Base-by-base conservation (phyloP, 148 eudicot species). In the Chenopodium berlandieri region DNA sequence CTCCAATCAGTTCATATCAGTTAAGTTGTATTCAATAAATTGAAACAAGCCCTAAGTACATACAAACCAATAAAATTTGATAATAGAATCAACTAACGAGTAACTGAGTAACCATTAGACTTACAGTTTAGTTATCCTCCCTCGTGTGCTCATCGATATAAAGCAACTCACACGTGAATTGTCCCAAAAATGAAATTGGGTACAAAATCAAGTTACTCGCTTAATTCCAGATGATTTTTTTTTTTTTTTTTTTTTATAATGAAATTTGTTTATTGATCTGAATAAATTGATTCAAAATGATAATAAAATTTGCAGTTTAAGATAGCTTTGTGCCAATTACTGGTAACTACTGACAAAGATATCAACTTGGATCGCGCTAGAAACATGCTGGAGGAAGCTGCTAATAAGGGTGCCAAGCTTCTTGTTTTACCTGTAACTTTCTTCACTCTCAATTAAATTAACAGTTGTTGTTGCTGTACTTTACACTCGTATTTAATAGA, bases 271-370 rank as follows among this genome's bases (percentile, higher is more conserved):
- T 11, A 52, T 10, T 25, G 1, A n/a, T 65, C 69, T 65, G 69
- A 65, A 8, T 65, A 65, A 65, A 1, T 12, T 17, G n/a, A 58
- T 58, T 58, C n/a, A 3, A 12, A 56, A 54, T 14, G 0, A 11
- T 4, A 40, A 40, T 4, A 58, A 65, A 14, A 0, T 16, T 67
- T 79, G 78, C 90, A 93, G 95, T 93, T 92, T 80, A 93, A 90
- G 79, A 87, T 94, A 82, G 95, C 88, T 31, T 85, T 94, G 16
- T 94, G 95, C 86, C 95, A 94, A 72, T 85, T 94, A 78, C 79
- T 86, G 40, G 95, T 92, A 85, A 94, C 97, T 27, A 83, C 85
- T 25, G 94, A 94, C 81, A 92, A 92, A 84, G 89, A 81, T 82
- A 87, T 87, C 80, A 94, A 94, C 74, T 90, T 94, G 67, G 71